Evolutionary conservation across 495 filamentous ascomycete species (phyloP).

Genomic region (Monascus purpureus): DNA sequence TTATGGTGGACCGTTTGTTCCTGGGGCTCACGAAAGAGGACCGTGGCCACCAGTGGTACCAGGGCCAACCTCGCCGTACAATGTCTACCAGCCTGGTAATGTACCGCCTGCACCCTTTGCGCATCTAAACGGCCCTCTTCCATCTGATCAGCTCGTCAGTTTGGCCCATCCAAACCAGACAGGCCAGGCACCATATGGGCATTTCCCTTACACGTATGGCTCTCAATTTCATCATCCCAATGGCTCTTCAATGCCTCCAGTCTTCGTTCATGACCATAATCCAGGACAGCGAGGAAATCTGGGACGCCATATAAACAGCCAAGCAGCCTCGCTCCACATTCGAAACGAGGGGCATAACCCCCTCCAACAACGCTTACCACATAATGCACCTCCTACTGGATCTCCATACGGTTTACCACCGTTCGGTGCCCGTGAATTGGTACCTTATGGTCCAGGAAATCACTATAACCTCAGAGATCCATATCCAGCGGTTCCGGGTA

Average conservation of each 20-base stretch:
- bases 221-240: conserved; percentile 23
- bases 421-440: conserved; percentile 29
- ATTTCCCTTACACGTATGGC: conserved; percentile 23
- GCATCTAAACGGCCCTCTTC: conserved; percentile 13
- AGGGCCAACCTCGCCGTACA: conserved; percentile 16
- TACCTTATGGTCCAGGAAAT: conserved; percentile 27
- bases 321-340: conserved; percentile 10
- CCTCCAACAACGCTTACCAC: conserved; percentile 16
- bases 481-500: conserved; percentile 26
- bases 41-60: conserved; percentile 22
- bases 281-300: conserved; percentile 15
- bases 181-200: conserved; percentile 19
- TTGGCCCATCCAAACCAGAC: conserved; percentile 24
- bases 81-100: conserved; percentile 17
- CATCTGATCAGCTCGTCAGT: conserved; percentile 27
- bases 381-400: conserved; percentile 16
- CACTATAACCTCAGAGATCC: conserved; percentile 31
- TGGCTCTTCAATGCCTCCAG: conserved; percentile 19
- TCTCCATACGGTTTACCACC: conserved; percentile 24
- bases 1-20: conserved; percentile 22
- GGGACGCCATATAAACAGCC: conserved; percentile 13
- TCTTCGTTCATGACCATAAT: conserved; percentile 21
- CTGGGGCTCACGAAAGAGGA: conserved; percentile 21
- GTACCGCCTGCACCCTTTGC: conserved; percentile 12
- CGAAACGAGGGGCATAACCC: conserved; percentile 18